A percentile compares a stretch with the other conserved stretches of the same genome.
Evolutionary conservation across 2,329 filamentous ascomycete species (phyloP).

Genomic region (Byssochlamys sp.): DNA sequence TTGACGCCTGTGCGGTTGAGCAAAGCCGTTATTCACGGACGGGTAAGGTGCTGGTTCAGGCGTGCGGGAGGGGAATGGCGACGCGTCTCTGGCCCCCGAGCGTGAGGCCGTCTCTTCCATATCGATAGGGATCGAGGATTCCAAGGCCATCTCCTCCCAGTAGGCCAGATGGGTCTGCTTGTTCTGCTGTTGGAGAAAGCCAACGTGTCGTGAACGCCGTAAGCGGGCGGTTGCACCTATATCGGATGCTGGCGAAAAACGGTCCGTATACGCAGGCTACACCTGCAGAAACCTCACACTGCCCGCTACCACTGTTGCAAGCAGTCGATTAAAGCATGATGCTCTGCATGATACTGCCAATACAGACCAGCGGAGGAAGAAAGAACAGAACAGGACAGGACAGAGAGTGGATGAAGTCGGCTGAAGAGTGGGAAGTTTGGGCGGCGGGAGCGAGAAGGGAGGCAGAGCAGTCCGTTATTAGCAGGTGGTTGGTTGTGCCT

Average conservation of each 20-base stretch:
- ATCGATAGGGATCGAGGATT: neutral
- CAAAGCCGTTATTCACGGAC: constrained; percentile 2
- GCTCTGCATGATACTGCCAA: neutral
- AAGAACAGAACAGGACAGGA: neutral
- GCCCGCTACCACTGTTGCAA: neutral
- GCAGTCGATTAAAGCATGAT: neutral
- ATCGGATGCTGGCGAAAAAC: neutral
- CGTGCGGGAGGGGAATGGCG: constrained; percentile 3
- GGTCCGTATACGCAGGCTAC: neutral
- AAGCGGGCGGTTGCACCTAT: neutral
- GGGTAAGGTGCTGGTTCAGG: constrained; percentile 1
- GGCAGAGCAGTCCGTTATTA: neutral
- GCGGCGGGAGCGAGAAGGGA: neutral
- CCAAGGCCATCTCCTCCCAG: neutral
- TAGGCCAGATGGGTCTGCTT: neutral
- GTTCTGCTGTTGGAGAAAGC: neutral
- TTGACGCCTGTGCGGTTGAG: constrained; percentile 12
- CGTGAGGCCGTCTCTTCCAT: constrained; percentile 6
- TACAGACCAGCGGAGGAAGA: neutral
- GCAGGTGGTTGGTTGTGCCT: neutral
- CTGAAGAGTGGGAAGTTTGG: neutral
- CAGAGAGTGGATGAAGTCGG: neutral
- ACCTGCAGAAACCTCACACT: neutral
- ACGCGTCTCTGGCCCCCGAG: constrained; percentile 8
- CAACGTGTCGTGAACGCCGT: neutral